Conservation (phyloP, 2,329 filamentous ascomycete genomes). For the Pseudogymnoascus sp. region DNA sequence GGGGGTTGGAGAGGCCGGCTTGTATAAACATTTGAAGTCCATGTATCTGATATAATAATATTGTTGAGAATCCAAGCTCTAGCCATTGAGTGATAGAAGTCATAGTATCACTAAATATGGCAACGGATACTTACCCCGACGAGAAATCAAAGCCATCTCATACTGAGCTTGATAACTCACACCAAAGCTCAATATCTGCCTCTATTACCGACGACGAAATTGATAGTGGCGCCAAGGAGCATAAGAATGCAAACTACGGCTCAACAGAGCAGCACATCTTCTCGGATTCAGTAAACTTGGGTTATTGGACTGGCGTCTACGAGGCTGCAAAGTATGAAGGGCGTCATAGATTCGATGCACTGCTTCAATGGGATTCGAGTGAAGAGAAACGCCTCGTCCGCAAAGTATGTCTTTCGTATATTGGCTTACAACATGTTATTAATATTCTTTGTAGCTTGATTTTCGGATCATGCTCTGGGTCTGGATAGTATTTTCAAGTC, state of each 20-base stretch:
- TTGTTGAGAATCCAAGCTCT: neutral
- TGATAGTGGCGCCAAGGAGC: neutral
- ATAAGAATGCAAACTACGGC: constrained; percentile 2
- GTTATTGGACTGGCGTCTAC: constrained; percentile 14
- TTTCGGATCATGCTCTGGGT: neutral
- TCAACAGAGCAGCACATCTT: neutral
- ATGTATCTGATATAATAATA: neutral
- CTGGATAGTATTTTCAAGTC: constrained; percentile 34
- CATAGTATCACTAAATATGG: neutral
- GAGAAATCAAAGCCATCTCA: neutral
- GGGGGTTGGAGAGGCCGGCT: neutral
- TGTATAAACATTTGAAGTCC: constrained; percentile 7
- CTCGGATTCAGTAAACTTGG: neutral
- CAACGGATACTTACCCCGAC: neutral
- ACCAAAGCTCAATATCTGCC: neutral
- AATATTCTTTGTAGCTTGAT: neutral
- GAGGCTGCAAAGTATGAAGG: constrained; percentile 18
- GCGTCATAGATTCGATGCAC: constrained; percentile 16
- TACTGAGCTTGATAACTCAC: neutral
- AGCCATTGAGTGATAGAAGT: neutral
- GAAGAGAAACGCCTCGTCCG: constrained; percentile 16
- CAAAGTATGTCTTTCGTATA: neutral
- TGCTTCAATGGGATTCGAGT: constrained; percentile 13
- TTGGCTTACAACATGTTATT: neutral
- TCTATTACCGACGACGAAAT: neutral